These are phyloP conservation scores for Rhodosporidiobolus sp. DNA, from an alignment of 768 basidiomycete genomes.

Conservation along the genomic window DNA sequence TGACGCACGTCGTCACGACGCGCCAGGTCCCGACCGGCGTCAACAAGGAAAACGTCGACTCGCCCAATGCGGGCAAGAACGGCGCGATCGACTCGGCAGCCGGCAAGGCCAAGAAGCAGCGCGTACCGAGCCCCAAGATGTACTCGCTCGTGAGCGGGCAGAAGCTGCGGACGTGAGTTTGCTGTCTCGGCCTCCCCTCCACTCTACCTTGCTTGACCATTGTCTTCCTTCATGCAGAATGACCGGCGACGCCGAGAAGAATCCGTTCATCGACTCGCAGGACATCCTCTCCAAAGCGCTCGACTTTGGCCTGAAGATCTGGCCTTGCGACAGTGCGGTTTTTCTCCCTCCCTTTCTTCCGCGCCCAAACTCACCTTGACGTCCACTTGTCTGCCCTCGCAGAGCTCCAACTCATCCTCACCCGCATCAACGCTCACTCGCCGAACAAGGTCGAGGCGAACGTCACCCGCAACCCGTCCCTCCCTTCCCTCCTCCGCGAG, in stretches of 20 bases:
- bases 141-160: constrained; percentile 31
- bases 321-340: constrained; percentile 60
- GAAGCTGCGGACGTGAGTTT: constrained; percentile 26
- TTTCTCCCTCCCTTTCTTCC: neutral
- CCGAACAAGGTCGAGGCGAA: constrained; percentile 45
- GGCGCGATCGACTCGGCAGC: neutral
- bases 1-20: constrained; percentile 84
- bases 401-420: constrained; percentile 51
- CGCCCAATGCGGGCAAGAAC: constrained; percentile 10
- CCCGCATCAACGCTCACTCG: constrained; percentile 44
- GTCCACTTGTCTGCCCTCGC: neutral
- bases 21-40: constrained; percentile 30
- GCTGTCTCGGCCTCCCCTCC: neutral
- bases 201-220: no score
- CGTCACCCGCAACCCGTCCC: constrained; percentile 43
- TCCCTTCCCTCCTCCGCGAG: constrained; percentile 59
- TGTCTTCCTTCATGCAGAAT: neutral
- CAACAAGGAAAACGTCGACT: constrained; percentile 33
- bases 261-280: constrained; percentile 48
- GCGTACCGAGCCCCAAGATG: constrained; percentile 16
- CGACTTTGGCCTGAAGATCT: constrained; percentile 76
- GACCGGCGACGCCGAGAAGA: constrained; percentile 39
- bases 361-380: neutral
- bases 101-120: constrained; percentile 12
- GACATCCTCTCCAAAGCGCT: constrained; percentile 65